Evolutionary conservation across 2,329 filamentous ascomycete species (phyloP).

Genomic region (Alternaria solani): DNA sequence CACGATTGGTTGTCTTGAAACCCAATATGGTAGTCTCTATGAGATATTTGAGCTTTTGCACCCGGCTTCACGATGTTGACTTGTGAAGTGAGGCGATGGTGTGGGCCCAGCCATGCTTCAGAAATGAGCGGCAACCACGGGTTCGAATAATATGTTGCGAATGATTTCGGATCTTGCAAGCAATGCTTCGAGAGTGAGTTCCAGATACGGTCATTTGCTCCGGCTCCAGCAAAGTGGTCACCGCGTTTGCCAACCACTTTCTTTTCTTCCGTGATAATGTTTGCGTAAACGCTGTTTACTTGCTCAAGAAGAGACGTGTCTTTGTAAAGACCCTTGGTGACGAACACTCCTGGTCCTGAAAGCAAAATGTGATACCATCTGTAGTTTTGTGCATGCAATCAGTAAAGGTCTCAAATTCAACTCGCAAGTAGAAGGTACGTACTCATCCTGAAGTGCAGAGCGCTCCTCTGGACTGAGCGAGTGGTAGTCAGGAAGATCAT

Average conservation of each 20-base stretch:
- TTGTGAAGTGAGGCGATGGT: slow-evolving; percentile 68
- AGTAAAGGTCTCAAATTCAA: not conserved
- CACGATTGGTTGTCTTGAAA: slow-evolving; percentile 62
- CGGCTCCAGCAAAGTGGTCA: slow-evolving; percentile 67
- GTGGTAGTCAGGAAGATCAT: slow-evolving; percentile 56
- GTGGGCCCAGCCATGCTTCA: slow-evolving; percentile 66
- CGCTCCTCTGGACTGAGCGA: slow-evolving; percentile 41
- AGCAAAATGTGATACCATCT: slow-evolving; percentile 65
- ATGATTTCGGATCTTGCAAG: slow-evolving; percentile 60
- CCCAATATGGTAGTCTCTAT: slow-evolving; percentile 71
- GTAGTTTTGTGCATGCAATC: not conserved
- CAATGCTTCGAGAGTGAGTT: slow-evolving; percentile 71
- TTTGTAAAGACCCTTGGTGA: slow-evolving; percentile 55
- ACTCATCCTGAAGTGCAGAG: slow-evolving; percentile 63
- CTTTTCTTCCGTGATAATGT: slow-evolving; percentile 59
- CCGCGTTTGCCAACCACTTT: slow-evolving; percentile 56
- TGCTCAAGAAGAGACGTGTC: slow-evolving; percentile 43
- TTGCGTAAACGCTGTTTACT: slow-evolving; percentile 32
- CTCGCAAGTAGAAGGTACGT: not conserved
- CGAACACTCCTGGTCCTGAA: slow-evolving; percentile 66
- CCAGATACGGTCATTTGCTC: slow-evolving; percentile 69
- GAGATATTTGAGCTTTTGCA: slow-evolving; percentile 64
- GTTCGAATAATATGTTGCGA: slow-evolving; percentile 67
- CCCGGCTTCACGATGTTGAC: slow-evolving; percentile 70
- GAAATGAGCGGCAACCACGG: slow-evolving; percentile 64